These are phyloP conservation scores for Seminavis robusta DNA, from an alignment of 108 stramenopile species.

Conservation along the genomic window DNA sequence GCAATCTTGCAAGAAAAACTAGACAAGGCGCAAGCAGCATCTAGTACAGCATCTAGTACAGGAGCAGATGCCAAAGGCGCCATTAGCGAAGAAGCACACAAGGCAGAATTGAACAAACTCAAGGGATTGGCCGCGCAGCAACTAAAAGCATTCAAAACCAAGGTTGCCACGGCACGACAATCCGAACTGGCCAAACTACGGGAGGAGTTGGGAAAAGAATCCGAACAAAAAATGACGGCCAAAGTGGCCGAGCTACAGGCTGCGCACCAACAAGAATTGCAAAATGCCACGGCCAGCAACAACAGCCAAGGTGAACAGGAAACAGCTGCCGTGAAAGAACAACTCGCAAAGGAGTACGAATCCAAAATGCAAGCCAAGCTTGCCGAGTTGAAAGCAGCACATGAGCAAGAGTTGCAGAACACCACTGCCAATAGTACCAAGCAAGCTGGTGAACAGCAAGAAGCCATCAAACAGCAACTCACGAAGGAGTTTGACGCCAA, in stretches of 20 bases:
- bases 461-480: slow-evolving; percentile 1
- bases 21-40: too few species aligned
- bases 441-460: too few species aligned
- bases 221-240: slow-evolving; percentile 17
- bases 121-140: slow-evolving; percentile 45
- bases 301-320: background rate
- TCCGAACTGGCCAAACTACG: slow-evolving; percentile 35
- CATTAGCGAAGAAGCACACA: background rate
- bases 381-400: slow-evolving; percentile 1
- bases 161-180: slow-evolving; percentile 43
- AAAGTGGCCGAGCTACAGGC: slow-evolving; percentile 23
- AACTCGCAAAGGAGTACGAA: slow-evolving; percentile 3
- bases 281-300: background rate
- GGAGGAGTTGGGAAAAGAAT: slow-evolving; percentile 9
- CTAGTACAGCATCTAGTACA: background rate
- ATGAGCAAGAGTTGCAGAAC: slow-evolving; percentile 19
- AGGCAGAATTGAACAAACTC: slow-evolving; percentile 9
- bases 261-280: background rate
- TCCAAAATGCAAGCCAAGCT: background rate
- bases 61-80: background rate
- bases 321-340: slow-evolving; percentile 7
- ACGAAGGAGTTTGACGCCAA: slow-evolving; percentile 11
- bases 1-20: slow-evolving; percentile 7
- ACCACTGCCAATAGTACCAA: background rate
- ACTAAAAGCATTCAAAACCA: slow-evolving; percentile 46